Conservation (phyloP, 1,139 yeast genomes). For the Lodderomyces jiufengensis region DNA sequence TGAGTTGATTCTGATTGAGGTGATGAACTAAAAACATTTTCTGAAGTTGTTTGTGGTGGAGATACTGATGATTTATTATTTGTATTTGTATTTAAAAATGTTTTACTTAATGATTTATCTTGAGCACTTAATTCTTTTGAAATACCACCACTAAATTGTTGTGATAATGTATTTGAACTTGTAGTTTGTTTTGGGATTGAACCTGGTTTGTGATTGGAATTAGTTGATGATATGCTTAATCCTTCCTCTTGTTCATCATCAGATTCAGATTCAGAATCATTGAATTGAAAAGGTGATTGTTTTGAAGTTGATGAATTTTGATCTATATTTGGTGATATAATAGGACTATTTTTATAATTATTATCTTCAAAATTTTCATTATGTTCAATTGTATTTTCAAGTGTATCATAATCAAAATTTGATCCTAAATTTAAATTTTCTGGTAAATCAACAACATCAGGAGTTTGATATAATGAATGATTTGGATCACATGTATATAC, state of each 20-base stretch:
- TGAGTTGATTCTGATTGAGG: slow-evolving; percentile 18
- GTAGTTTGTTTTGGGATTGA: slow-evolving; percentile 40
- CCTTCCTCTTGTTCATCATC: slow-evolving; percentile 30
- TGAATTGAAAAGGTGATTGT: slow-evolving; percentile 16
- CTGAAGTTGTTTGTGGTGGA: slow-evolving; percentile 46
- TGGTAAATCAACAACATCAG: slow-evolving; percentile 45
- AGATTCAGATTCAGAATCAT: slow-evolving; percentile 20
- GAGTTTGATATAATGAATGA: slow-evolving; percentile 25
- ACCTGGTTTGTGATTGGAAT: slow-evolving; percentile 34
- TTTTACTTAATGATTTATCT: slow-evolving; percentile 17
- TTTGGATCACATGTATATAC: slow-evolving; percentile 57
- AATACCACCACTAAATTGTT: slow-evolving; percentile 27
- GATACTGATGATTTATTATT: slow-evolving; percentile 38
- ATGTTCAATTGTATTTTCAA: slow-evolving; percentile 15
- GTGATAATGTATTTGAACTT: slow-evolving; percentile 37
- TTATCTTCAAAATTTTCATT: neutral
- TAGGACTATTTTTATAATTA: neutral
- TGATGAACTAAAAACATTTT: slow-evolving; percentile 32
- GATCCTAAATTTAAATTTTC: slow-evolving; percentile 43
- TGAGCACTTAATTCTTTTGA: slow-evolving; percentile 2
- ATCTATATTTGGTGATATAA: neutral
- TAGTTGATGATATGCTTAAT: slow-evolving; percentile 33
- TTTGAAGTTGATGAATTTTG: slow-evolving; percentile 5
- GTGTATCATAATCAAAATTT: slow-evolving; percentile 36
- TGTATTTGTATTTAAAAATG: slow-evolving; percentile 33